Conservation (phyloP, 306 rosid species). For the Aeschynomene evenia region DNA sequence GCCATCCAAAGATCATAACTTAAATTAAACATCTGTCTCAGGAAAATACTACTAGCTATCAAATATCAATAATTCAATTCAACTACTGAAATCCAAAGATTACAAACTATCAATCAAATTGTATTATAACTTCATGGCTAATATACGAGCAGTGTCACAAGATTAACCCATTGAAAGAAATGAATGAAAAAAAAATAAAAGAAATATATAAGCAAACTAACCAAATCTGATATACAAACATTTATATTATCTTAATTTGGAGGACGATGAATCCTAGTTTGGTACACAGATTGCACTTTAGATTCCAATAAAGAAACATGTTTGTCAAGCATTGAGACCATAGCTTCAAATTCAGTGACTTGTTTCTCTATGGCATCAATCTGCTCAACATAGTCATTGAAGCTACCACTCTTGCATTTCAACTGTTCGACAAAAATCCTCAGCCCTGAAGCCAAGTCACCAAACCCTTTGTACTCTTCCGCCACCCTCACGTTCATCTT, state of each 20-base stretch:
- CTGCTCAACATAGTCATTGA: slow-evolving; percentile 68
- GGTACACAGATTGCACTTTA: slow-evolving; percentile 51
- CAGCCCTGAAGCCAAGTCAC: slow-evolving; percentile 86
- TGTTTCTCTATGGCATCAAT: slow-evolving; percentile 78
- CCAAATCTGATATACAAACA: not conserved
- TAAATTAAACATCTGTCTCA: not conserved
- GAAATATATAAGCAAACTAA: not conserved
- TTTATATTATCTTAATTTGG: slow-evolving; percentile 23
- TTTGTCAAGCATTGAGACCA: slow-evolving; percentile 76
- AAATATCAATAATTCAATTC: too few species aligned
- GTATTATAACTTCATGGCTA: not conserved
- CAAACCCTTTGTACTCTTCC: slow-evolving; percentile 79
- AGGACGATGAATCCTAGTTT: slow-evolving; percentile 40
- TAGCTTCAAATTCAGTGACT: slow-evolving; percentile 87
- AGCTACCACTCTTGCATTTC: slow-evolving; percentile 69
- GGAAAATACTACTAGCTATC: not conserved
- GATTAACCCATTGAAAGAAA: not conserved
- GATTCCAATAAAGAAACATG: slow-evolving; percentile 69
- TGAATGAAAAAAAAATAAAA: not conserved
- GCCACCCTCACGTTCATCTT: slow-evolving; percentile 77
- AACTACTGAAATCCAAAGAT: not conserved
- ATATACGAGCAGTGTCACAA: not conserved
- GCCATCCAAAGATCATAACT: not conserved
- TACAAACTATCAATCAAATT: not conserved
- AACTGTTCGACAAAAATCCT: slow-evolving; percentile 86